Conservation (phyloP, 2,329 filamentous ascomycete genomes). For the Penicillium sp. region DNA sequence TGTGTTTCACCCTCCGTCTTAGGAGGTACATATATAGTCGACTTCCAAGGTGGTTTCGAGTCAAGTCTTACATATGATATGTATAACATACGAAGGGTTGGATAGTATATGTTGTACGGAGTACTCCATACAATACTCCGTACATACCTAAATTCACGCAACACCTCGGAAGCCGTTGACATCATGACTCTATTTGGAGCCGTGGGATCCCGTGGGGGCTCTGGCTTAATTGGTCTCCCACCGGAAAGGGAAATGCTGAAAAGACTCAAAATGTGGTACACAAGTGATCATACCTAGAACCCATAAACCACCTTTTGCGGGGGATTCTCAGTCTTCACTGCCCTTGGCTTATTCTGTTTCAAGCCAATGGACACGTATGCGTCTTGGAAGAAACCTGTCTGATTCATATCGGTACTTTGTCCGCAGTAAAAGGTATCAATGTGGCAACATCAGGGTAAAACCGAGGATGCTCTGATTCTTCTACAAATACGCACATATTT, state of each 20-base stretch:
- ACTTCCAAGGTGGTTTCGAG: too few relatives aligned
- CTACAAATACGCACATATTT: neutral
- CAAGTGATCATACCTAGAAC: neutral
- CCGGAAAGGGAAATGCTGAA: neutral
- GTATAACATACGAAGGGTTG: too few relatives aligned
- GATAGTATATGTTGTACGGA: neutral
- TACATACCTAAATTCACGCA: neutral
- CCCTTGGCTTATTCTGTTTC: too few relatives aligned
- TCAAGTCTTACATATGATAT: too few relatives aligned
- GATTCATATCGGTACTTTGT: neutral
- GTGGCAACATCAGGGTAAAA: too few relatives aligned
- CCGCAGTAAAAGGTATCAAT: too few relatives aligned
- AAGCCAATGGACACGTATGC: too few relatives aligned
- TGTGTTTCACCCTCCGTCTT: neutral
- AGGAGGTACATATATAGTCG: too few relatives aligned
- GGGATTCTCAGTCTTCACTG: too few relatives aligned
- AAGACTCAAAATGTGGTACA: neutral
- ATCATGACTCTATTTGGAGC: slow-evolving; percentile 19
- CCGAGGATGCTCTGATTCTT: neutral
- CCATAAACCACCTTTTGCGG: too few relatives aligned
- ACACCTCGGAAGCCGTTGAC: slow-evolving; percentile 13
- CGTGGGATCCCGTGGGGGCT: neutral
- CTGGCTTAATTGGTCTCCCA: neutral
- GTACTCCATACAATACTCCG: neutral
- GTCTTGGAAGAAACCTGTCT: neutral